Percentiles rank a stretch among this genome's conserved stretches.
These are phyloP conservation scores for Pythium pyrilobum DNA, from an alignment of 352 stramenopile species.

Conservation along the genomic window DNA sequence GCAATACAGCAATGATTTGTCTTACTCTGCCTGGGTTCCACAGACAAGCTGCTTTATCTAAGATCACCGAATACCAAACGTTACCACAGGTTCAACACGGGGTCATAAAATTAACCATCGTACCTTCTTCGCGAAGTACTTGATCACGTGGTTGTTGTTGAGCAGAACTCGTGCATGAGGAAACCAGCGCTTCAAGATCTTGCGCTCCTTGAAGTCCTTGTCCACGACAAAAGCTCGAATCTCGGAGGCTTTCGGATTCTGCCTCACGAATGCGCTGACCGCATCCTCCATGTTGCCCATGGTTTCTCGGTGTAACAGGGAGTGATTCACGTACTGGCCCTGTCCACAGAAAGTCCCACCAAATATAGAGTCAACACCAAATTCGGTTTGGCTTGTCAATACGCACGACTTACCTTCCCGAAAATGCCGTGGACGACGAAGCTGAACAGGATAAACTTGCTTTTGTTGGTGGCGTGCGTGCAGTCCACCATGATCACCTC, in stretches of 20 bases:
- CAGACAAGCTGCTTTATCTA: not conserved
- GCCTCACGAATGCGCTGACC: not conserved
- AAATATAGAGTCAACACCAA: not conserved
- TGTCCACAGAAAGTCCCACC: not conserved
- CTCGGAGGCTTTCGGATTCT: not conserved
- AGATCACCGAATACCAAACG: not conserved
- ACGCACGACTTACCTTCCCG: constrained; percentile 15
- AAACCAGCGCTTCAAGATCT: constrained; percentile 9
- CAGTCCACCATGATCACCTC: constrained; percentile 12
- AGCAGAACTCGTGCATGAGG: constrained; percentile 12
- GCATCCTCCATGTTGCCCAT: constrained; percentile 10
- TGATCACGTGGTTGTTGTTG: constrained; percentile 25
- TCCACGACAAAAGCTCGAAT: constrained; percentile 4
- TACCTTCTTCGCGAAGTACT: constrained; percentile 11
- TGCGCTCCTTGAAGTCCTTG: constrained; percentile 20
- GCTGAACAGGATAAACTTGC: constrained; percentile 8
- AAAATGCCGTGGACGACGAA: constrained; percentile 15
- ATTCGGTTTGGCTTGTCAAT: no score
- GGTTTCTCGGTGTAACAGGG: not conserved
- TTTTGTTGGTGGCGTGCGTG: constrained; percentile 10
- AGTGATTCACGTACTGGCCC: constrained; percentile 1
- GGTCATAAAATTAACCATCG: not conserved
- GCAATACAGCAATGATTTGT: not conserved
- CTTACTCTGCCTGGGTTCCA: not conserved
- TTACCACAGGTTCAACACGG: no score